Evolutionary conservation across 208 protist species (phyloP).

Genomic region (Leishmania guyanensis): DNA sequence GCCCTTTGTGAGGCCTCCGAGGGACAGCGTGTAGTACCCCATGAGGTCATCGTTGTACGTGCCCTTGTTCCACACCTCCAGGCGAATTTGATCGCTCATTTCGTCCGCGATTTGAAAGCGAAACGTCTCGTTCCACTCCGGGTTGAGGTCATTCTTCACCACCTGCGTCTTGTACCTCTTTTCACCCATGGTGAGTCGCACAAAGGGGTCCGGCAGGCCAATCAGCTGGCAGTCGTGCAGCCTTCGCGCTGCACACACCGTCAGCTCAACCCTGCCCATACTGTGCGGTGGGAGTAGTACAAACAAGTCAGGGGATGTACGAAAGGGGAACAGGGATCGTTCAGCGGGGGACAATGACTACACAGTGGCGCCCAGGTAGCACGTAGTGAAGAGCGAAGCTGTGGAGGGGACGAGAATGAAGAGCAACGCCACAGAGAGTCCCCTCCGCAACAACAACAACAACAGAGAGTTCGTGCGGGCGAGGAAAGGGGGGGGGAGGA

Average conservation of each 20-base stretch:
- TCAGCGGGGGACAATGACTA: not conserved
- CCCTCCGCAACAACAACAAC: too few relatives aligned
- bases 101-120: slow-evolving; percentile 71
- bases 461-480: too few relatives aligned
- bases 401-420: not conserved
- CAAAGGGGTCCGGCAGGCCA: slow-evolving; percentile 67
- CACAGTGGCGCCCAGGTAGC: not conserved
- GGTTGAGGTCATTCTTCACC: slow-evolving; percentile 48
- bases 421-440: not conserved
- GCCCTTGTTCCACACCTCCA: slow-evolving; percentile 76
- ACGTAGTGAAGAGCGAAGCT: not conserved
- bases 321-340: not conserved
- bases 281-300: not conserved
- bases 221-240: slow-evolving; percentile 46
- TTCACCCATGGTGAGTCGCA: slow-evolving; percentile 46
- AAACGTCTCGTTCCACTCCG: slow-evolving; percentile 76
- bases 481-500: not conserved
- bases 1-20: slow-evolving; percentile 53
- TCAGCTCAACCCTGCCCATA: slow-evolving; percentile 82
- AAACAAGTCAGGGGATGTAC: not conserved
- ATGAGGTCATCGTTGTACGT: slow-evolving; percentile 61
- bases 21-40: slow-evolving; percentile 60
- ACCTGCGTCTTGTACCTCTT: slow-evolving; percentile 75
- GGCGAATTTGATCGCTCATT: slow-evolving; percentile 41
- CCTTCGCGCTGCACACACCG: slow-evolving; percentile 65